Conservation (phyloP, 2,329 filamentous ascomycete species). For the Allantophomopsis cytisporea region DNA sequence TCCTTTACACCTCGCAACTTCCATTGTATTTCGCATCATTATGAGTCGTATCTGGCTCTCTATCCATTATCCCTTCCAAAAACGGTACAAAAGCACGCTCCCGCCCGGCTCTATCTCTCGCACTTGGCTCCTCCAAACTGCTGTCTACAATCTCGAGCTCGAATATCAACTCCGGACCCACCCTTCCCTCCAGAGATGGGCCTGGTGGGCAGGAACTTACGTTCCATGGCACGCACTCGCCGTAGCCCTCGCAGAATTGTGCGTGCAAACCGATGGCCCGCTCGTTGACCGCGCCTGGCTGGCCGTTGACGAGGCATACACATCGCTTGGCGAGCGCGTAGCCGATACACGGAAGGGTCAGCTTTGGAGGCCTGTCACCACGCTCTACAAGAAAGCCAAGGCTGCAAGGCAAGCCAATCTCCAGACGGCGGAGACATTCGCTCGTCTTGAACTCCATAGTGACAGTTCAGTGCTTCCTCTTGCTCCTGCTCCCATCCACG, state of each 20-base stretch:
- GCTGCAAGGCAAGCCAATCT: constrained; percentile 12
- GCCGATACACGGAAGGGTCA: constrained; percentile 34
- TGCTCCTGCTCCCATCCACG: too few relatives aligned
- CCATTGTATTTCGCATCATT: neutral
- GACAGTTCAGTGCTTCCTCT: too few relatives aligned
- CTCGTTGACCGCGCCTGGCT: constrained; percentile 34
- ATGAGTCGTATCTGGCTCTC: neutral
- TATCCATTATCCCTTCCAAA: constrained; percentile 28
- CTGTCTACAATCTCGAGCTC: constrained; percentile 22
- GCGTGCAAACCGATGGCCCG: constrained; percentile 28
- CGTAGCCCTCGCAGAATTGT: constrained; percentile 36
- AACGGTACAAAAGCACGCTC: neutral
- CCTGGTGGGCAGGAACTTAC: constrained; percentile 35
- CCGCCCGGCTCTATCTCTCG: neutral
- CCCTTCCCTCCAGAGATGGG: constrained; percentile 21
- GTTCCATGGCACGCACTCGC: constrained; percentile 41
- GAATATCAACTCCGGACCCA: neutral
- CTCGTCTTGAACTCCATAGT: too few relatives aligned
- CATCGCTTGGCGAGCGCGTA: constrained; percentile 26
- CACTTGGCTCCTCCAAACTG: constrained; percentile 22
- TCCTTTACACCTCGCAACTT: neutral
- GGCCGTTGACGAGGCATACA: constrained; percentile 30
- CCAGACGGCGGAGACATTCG: too few relatives aligned
- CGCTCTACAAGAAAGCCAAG: constrained; percentile 34
- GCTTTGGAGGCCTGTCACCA: constrained; percentile 39